Base-by-base conservation (phyloP, 768 basidiomycete species). In the Trametopsis cervina region DNA sequence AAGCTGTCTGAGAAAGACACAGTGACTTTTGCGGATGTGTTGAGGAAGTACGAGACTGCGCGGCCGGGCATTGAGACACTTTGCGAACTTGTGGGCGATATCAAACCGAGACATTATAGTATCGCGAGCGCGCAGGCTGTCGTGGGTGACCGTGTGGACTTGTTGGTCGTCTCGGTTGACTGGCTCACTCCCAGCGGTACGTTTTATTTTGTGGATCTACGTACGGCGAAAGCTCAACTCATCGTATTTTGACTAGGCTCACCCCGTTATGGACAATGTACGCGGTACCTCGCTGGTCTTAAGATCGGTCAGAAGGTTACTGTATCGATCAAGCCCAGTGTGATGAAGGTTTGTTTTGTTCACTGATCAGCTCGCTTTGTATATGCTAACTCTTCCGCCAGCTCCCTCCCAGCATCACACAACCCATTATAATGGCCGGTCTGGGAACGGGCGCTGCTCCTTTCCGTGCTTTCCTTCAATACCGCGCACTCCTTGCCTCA, bases 391-490 rank as follows among this genome's bases (percentile, higher is more conserved):
- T 3, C 25, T 29, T 11, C 18, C 55, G 20, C 7, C 43, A 92
- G 88, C 73, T 98, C 4, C 96, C 96, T 45, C 85, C 86, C 0
- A 76, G 81, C 61, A 73, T 82, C 62, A 77, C 73, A 40, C 93
- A 95, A 61, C 96, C 96, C 33, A 75, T 99, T 67, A 95, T 98
- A 67, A 93, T 99, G 90, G 92, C 95, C 26, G 96, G 96, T 55
- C 83, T 99, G 24, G 96, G 96, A 42, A 99, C 96, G 3, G 96
- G 95, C 47, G 96, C 93, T 7, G 96, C 96, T 10, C 96, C 96
- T 20, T 99, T 99, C 87, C 90, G 96, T 49, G 96, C 96, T 5
- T 99, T 98, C 78, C 81, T 97, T 52, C 96, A 99, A 65, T 83
- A 99, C 66, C 84, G 95, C 49, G 92, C 91, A 5, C 81, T 75